phyloP scores from a whole-genome alignment of 371 early-diverging fungal genomes.

The Synchytrium microbalum region DNA sequence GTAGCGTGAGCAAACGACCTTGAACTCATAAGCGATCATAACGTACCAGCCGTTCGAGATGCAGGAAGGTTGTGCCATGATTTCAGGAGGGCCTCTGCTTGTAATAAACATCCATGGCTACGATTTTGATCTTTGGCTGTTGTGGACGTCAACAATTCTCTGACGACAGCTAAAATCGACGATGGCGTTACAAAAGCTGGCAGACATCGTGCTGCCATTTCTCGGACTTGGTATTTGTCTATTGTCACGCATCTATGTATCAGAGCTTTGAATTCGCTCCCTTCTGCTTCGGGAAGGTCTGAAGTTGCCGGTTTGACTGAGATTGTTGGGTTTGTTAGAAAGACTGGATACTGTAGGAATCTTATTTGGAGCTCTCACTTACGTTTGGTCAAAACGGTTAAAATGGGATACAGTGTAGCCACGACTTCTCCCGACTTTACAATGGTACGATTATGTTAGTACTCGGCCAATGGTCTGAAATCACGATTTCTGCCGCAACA shows the following conservation, averaged over 20 bases:
- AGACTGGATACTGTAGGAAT: background rate
- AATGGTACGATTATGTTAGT: too few species aligned
- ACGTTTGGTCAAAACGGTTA: background rate
- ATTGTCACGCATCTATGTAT: background rate
- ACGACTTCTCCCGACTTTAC: background rate
- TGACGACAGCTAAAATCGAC: background rate
- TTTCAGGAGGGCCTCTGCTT: background rate
- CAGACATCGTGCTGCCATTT: background rate
- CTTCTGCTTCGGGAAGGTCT: background rate
- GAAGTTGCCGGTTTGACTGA: background rate
- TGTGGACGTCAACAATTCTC: background rate
- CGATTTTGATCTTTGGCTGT: background rate
- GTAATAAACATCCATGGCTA: background rate
- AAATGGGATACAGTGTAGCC: background rate
- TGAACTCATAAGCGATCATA: too few species aligned
- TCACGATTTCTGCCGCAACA: too few species aligned
- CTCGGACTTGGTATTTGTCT: background rate
- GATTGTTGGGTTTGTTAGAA: background rate
- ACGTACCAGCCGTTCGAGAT: too few species aligned
- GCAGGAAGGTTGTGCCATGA: background rate
- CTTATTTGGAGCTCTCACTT: background rate
- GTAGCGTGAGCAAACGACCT: too few species aligned
- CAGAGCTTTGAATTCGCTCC: background rate
- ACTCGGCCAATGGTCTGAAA: too few species aligned
- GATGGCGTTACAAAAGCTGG: background rate